Conservation (phyloP, 2,329 filamentous ascomycete species). For the Ophiostoma triangulosporum region DNA sequence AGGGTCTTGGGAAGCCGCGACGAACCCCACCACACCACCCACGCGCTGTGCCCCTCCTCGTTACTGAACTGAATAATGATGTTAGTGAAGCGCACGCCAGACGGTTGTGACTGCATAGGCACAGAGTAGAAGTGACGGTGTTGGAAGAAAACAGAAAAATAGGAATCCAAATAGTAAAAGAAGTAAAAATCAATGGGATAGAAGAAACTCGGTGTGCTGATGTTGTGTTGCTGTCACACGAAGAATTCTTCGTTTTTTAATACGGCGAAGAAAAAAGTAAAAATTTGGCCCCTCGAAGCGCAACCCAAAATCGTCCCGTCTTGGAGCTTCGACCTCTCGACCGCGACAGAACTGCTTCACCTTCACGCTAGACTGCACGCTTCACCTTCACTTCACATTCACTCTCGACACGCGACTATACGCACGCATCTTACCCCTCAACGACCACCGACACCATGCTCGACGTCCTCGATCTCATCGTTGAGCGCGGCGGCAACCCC, state of each 20-base stretch:
- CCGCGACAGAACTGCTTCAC: not conserved
- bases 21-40: not conserved
- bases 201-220: not conserved
- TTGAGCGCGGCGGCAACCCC: conserved; percentile 80
- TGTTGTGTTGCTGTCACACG: not conserved
- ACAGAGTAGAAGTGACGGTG: too few species aligned
- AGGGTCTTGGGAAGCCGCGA: too few species aligned
- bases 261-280: not conserved
- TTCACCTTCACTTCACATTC: not conserved
- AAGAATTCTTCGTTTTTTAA: not conserved
- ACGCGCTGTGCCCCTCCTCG: not conserved
- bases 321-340: not conserved
- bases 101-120: not conserved
- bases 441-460: conserved; percentile 11
- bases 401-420: not conserved
- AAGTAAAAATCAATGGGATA: not conserved
- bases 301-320: not conserved
- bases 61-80: not conserved
- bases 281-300: not conserved
- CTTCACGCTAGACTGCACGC: not conserved
- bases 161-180: not conserved
- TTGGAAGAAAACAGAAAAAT: not conserved
- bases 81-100: not conserved
- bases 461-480: conserved; percentile 65
- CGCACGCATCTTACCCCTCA: not conserved